Evolutionary conservation across 2,329 filamentous ascomycete species (phyloP), one percentile per base, ranked within the genome.

Genomic region (Rhinocladiella similis): DNA sequence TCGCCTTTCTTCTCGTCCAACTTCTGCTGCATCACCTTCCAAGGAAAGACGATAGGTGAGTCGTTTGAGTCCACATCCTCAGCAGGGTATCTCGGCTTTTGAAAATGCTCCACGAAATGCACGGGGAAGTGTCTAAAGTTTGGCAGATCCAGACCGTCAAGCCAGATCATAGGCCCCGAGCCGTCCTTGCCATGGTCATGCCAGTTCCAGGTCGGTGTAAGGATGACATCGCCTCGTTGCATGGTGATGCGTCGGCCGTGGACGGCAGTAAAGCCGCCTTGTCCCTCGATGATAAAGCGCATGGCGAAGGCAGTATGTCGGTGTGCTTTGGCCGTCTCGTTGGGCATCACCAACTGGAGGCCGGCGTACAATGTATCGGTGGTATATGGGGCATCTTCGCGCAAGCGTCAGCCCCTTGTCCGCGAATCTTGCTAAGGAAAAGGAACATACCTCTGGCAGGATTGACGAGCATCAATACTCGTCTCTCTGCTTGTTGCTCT

Each of bases 131-230:
- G 77, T 1, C 71, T 69, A 63, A 81, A 83, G 2, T 75, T 68
- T 0, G 82, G 81, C 1, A 84, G 65, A 67, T 84, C 79, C 1
- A 85, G 66, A 3, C 76, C 79, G 63, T 84, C 82, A 1, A 85
- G 70, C 82, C 82, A 85, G 25, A 85, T 77, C 66, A 83, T 78
- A 0, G 80, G 80, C 1, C 72, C 73, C 1, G 72, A 70, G 7
- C 80, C 78, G 54, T 84, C 80, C 47, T 84, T 84, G 2, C 82
- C 82, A 54, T 85, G 82, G 57, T 84, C 82, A 57, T 83, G 82
- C 75, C 79, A 84, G 63, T 83, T 78, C 82, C 82, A 84, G 0
- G 75, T 78, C 0, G 81, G 82, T 0, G 82, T 85, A 1, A 84
- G 67, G 13, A 84, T 80, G 1, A 84, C 78, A 59, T 84, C 82